phyloP scores from a whole-genome alignment of 805 yeast species.

The Sugiyamaella smithiae region DNA sequence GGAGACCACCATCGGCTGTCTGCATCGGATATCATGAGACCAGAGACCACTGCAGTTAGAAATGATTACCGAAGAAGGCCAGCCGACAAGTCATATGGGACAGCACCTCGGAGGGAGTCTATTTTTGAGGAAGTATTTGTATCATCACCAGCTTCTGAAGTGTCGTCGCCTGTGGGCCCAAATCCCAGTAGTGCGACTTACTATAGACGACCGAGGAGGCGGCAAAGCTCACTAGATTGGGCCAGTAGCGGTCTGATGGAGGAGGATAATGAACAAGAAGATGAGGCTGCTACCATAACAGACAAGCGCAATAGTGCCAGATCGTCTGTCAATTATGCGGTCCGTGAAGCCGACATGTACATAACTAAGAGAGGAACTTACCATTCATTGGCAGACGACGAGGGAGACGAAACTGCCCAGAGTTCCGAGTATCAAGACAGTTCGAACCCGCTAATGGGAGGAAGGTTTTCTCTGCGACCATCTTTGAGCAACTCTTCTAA shows the following conservation, averaged over 20 bases:
- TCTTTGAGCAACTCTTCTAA: background rate
- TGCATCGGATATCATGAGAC: background rate
- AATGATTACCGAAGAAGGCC: slow-evolving; percentile 9
- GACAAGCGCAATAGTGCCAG: slow-evolving; percentile 8
- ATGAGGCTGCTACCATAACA: slow-evolving; percentile 9
- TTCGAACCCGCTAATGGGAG: slow-evolving; percentile 1
- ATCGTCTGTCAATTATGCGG: slow-evolving; percentile 48
- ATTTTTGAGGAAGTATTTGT: slow-evolving; percentile 16
- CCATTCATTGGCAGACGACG: slow-evolving; percentile 6
- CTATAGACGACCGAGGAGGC: slow-evolving; percentile 24
- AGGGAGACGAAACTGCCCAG: slow-evolving; percentile 2
- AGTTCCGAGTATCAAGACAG: slow-evolving; percentile 1
- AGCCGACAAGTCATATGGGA: background rate
- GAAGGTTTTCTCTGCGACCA: too few relatives aligned
- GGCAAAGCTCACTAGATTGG: slow-evolving; percentile 25
- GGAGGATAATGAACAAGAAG: slow-evolving; percentile 3
- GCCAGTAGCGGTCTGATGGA: slow-evolving; percentile 8
- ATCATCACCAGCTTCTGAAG: slow-evolving; percentile 22
- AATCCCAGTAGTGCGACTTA: slow-evolving; percentile 14
- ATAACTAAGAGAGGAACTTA: slow-evolving; percentile 20
- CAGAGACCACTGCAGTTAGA: background rate
- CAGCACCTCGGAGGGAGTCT: slow-evolving; percentile 13
- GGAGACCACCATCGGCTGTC: slow-evolving; percentile 3
- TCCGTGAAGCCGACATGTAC: slow-evolving; percentile 58
- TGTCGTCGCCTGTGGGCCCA: slow-evolving; percentile 17